These are phyloP conservation scores for Biscogniauxia marginata DNA, from an alignment of 2,329 filamentous ascomycete genomes.

Conservation along the genomic window DNA sequence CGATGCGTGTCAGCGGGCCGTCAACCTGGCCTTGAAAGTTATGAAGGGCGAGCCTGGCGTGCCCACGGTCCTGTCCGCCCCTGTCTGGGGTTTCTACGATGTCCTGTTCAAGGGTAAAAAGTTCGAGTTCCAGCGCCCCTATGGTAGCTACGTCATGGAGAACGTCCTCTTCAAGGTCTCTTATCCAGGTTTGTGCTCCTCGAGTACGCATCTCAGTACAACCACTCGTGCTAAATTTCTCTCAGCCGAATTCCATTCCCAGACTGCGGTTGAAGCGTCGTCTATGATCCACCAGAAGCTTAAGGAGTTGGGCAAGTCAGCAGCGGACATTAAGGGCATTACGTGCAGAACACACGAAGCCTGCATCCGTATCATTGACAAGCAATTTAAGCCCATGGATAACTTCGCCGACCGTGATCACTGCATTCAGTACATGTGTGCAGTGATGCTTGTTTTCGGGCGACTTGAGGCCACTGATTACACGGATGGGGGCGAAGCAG, in stretches of 20 bases:
- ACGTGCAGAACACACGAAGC: conserved; percentile 97
- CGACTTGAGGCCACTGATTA: conserved; percentile 94
- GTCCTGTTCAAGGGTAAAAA: conserved; percentile 94
- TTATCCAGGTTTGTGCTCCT: conserved; percentile 71
- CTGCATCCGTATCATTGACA: conserved; percentile 98
- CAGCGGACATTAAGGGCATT: conserved; percentile 88
- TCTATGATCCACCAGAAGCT: conserved; percentile 85
- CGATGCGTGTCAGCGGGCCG: conserved; percentile 93
- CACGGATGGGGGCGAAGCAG: conserved; percentile 87
- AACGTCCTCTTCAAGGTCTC: conserved; percentile 99
- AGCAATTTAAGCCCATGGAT: conserved; percentile 99
- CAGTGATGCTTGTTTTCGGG: conserved; percentile 93
- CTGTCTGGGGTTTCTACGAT: conserved; percentile 98
- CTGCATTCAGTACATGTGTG: conserved; percentile 99
- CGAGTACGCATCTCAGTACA: background rate
- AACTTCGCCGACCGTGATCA: conserved; percentile 99
- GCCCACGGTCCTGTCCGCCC: conserved; percentile 88
- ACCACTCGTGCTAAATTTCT: background rate
- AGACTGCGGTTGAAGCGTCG: conserved; percentile 94
- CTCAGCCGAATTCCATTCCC: conserved; percentile 91
- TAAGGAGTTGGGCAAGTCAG: conserved; percentile 81
- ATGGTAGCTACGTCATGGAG: conserved; percentile 99
- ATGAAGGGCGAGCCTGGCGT: conserved; percentile 88
- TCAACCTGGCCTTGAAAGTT: conserved; percentile 88
- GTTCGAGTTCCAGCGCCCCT: conserved; percentile 93